Evolutionary conservation across 2,329 filamentous ascomycete species (phyloP), one percentile per base, ranked within the genome.

Genomic region (Coniochaeta pulveracea): DNA sequence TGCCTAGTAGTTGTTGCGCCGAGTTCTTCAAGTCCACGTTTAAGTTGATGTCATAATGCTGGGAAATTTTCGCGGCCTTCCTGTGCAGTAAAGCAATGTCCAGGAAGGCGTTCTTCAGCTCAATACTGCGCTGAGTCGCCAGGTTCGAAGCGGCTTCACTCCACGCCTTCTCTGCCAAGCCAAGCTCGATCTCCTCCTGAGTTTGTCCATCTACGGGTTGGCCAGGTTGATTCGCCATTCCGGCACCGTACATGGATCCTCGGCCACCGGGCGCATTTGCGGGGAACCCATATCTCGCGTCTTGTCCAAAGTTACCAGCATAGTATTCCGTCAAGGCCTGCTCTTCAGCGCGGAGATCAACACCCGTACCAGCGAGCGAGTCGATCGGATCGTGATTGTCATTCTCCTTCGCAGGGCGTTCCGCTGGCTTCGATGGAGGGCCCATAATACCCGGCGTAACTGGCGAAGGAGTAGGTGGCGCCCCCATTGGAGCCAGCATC

Each of bases 261-360:
- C 70, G 70, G 25, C 62, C 53, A 10, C 71, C 69, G 2, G 73
- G 57, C 6, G 66, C 58, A 39, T 79, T 72, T 15, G 72, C 59
- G 10, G 62, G 60, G 39, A 70, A 71, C 10, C 77, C 61, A 29
- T 67, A 63, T 47, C 67, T 56, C 33, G 66, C 56, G 44, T 75
- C 62, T 34, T 52, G 46, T 16, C 47, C 43, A 34, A 51, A 58
- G 35, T 52, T 47, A 34, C 63, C 56, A 27, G 72, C 69, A 49
- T 76, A 80, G 36, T 76, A 64, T 38, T 75, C 76, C 27, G 84
- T 78, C 54, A 91, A 66, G 43, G 76, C 83, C 45, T 86, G 83
- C 49, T 93, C 85, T 54, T 94, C 88, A 42, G 85, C 85, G 37
- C 80, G 77, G 29, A 94, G 58, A 60, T 94, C 84, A 41, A 95